Evolutionary conservation across 2,329 filamentous ascomycete species (phyloP).

Genomic region (Knoxdaviesia proteae): DNA sequence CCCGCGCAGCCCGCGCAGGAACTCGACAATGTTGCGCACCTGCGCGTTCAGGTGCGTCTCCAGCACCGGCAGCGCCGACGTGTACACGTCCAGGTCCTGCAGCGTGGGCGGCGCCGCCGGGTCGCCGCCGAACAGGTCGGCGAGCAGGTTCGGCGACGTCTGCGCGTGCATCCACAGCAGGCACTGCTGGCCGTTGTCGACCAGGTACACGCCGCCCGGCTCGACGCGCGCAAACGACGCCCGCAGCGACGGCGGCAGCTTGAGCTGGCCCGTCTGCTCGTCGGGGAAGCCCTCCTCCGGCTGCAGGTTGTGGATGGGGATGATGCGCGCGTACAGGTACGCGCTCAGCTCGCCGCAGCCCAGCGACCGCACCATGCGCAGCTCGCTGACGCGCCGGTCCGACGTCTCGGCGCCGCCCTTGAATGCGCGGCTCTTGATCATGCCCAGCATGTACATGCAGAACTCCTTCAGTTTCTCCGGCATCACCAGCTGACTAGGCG

Average conservation of each 20-base stretch:
- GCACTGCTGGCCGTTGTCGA: constrained; percentile 87
- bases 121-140: constrained; percentile 72
- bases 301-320: constrained; percentile 74
- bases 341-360: constrained; percentile 68
- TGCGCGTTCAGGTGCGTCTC: constrained; percentile 89
- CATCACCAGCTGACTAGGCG: constrained; percentile 80
- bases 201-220: constrained; percentile 78
- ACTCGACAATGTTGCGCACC: constrained; percentile 81
- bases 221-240: constrained; percentile 77
- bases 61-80: constrained; percentile 59
- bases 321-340: constrained; percentile 88
- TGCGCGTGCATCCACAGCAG: constrained; percentile 84
- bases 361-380: constrained; percentile 77
- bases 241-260: constrained; percentile 60
- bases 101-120: constrained; percentile 34
- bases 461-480: constrained; percentile 94
- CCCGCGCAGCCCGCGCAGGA: constrained; percentile 58
- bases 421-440: constrained; percentile 80
- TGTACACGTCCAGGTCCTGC: constrained; percentile 62
- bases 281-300: constrained; percentile 86
- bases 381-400: constrained; percentile 76
- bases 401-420: constrained; percentile 83
- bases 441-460: constrained; percentile 80
- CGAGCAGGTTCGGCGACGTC: constrained; percentile 76
- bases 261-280: constrained; percentile 60